These are phyloP conservation scores for Prunus yedoensis DNA, from an alignment of 331 rosid genomes.

Conservation along the genomic window DNA sequence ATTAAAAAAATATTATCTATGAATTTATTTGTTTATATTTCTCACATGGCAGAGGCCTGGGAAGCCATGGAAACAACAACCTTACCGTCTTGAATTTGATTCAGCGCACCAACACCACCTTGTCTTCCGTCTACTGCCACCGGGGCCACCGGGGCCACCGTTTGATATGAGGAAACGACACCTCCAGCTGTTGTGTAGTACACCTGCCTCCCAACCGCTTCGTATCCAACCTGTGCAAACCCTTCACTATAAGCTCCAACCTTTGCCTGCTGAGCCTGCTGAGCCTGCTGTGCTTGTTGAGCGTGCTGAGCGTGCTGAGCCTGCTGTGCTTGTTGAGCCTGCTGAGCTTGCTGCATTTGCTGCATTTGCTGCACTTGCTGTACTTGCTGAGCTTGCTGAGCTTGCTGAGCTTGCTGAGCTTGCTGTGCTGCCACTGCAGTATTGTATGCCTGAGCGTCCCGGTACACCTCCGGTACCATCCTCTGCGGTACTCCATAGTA, in stretches of 20 bases:
- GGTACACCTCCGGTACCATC: slow-evolving; percentile 36
- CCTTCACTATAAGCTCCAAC: slow-evolving; percentile 38
- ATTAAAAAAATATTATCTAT: background rate
- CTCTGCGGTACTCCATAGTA: slow-evolving; percentile 56
- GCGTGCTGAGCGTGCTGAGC: background rate
- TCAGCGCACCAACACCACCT: slow-evolving; percentile 29
- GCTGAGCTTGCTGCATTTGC: background rate
- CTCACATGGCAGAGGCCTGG: slow-evolving; percentile 33
- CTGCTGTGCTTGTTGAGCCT: background rate
- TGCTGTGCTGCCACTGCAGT: slow-evolving; percentile 25
- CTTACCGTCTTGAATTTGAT: slow-evolving; percentile 51
- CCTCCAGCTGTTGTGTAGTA: slow-evolving; percentile 44
- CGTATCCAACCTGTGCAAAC: slow-evolving; percentile 41
- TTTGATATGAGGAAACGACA: slow-evolving; percentile 36
- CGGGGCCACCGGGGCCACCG: slow-evolving; percentile 28
- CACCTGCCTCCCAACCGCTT: slow-evolving; percentile 47
- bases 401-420: slow-evolving; percentile 24
- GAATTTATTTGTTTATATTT: background rate
- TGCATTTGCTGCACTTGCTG: background rate
- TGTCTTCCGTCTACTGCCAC: slow-evolving; percentile 40
- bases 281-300: background rate
- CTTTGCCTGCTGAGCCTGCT: slow-evolving; percentile 31
- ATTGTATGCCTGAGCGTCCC: slow-evolving; percentile 41
- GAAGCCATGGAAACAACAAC: slow-evolving; percentile 30
- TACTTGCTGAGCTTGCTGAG: background rate